Evolutionary conservation across 257 asterid species (phyloP).

Genomic region (Penstemon eatonii): DNA sequence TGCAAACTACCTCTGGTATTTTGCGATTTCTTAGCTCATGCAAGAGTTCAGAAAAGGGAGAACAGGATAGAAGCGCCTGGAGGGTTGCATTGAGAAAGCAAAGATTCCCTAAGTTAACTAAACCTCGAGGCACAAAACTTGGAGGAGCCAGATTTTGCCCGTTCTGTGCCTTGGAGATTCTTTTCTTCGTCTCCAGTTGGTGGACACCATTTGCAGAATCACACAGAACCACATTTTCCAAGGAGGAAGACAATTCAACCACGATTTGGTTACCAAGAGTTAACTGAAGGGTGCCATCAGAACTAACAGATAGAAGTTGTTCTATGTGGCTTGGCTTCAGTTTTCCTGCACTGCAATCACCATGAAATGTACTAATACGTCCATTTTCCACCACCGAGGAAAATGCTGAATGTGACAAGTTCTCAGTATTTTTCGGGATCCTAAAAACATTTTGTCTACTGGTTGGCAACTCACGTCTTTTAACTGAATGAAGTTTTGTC

Average conservation of each 20-base stretch:
- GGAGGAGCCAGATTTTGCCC: constrained; percentile 35
- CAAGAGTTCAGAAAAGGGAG: constrained; percentile 66
- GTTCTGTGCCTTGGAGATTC: constrained; percentile 35
- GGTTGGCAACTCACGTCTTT: constrained; percentile 31
- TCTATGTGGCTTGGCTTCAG: constrained; percentile 31
- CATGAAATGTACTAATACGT: constrained; percentile 23
- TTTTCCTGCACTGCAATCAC: constrained; percentile 30
- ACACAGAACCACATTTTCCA: constrained; percentile 28
- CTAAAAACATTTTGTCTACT: constrained; percentile 22
- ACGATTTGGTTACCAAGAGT: constrained; percentile 26
- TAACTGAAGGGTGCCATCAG: constrained; percentile 20
- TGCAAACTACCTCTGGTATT: constrained; percentile 58
- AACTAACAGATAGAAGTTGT: constrained; percentile 21
- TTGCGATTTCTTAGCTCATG: constrained; percentile 53
- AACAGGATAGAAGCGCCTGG: constrained; percentile 77
- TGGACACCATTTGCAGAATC: constrained; percentile 36
- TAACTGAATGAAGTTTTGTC: constrained; percentile 33
- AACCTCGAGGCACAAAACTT: constrained; percentile 68
- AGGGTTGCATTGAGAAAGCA: constrained; percentile 83
- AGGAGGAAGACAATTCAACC: constrained; percentile 32
- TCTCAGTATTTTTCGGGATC: constrained; percentile 22
- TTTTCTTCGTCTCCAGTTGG: constrained; percentile 26
- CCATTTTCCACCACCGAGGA: constrained; percentile 39
- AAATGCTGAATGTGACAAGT: constrained; percentile 24
- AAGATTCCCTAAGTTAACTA: constrained; percentile 77